Base-by-base conservation (phyloP, 2,329 filamentous ascomycete genomes). In the Colletotrichum cuscutae region DNA sequence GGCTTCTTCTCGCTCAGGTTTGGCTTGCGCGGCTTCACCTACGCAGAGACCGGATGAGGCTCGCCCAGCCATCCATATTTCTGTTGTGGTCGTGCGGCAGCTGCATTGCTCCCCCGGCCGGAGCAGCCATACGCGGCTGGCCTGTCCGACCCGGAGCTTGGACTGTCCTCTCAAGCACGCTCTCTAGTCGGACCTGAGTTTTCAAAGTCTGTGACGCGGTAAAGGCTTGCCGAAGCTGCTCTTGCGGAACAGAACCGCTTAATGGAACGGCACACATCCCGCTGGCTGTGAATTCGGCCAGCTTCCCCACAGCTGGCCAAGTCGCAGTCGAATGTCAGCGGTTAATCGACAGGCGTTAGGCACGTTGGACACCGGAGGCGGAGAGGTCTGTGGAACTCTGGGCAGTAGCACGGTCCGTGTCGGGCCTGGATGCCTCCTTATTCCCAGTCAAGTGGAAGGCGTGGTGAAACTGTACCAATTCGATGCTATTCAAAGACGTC, bases 1-100 rank as follows among this genome's bases (percentile, higher is more conserved):
- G 78, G 67, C 66, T 71, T 76, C 19, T 77, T 79, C 70, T 75
- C 54, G 46, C 70, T 76, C 57, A 77, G 68, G 63, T 76, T 77
- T 66, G 73, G 76, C 72, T 70, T 71, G 71, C 76, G 75, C 56
- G 76, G 75, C 65, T 72, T 75, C 62, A 64, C 54, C 24, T 63
- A 68, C 30, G 46, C 62, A 32, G 71, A 59, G 15, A 13, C 52
- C 32, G 49, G 52, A 58, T 73, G 37, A 68, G 35, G n/a, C 13
- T 24, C 58, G 57, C 68, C 62, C 62, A 52, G 57, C 37, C n/a
- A 42, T 22, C 35, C 9, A 52, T 37, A 52, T 53, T 26, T 24
- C 35, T 19, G 26, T 54, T 24, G 53, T 61, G 57, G 52, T 49
- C 46, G 37, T 61, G 68, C 52, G 22, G 54, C 66, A 56, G 37